phyloP scores from a whole-genome alignment of 2,329 filamentous ascomycete species.

The Hypoxylon sp. region DNA sequence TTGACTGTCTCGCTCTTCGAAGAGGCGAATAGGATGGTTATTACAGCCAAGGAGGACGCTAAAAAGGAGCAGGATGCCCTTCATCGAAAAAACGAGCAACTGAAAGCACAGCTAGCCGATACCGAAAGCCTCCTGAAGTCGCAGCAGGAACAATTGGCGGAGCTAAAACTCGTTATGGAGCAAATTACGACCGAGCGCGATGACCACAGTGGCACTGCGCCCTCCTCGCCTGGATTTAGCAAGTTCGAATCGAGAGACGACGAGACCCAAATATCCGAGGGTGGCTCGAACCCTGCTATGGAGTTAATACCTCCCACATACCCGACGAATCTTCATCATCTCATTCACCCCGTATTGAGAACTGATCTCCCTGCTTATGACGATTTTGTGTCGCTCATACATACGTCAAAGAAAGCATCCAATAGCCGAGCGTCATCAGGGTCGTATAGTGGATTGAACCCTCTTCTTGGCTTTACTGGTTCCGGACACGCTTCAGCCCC shows the following conservation, averaged over 20 bases:
- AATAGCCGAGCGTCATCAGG: conserved; percentile 78
- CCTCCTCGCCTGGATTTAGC: conserved; percentile 82
- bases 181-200: conserved; percentile 81
- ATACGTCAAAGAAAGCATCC: conserved; percentile 71
- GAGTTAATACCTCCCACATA: conserved; percentile 66
- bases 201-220: conserved; percentile 79
- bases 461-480: conserved; percentile 63
- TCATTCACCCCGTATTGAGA: conserved; percentile 85
- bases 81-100: conserved; percentile 87
- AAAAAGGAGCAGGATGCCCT: conserved; percentile 84
- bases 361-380: conserved; percentile 84
- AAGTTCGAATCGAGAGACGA: conserved; percentile 73
- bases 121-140: conserved; percentile 87
- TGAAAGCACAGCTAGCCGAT: conserved; percentile 86
- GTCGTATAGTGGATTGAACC: conserved; percentile 74
- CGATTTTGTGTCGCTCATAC: conserved; percentile 84
- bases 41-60: conserved; percentile 88
- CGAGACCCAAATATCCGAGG: conserved; percentile 55
- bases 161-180: conserved; percentile 94
- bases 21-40: conserved; percentile 98
- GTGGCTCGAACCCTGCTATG: conserved; percentile 53
- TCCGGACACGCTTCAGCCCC: conserved; percentile 62
- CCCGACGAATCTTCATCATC: conserved; percentile 80
- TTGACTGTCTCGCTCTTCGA: conserved; percentile 95
- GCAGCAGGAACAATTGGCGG: conserved; percentile 91